Base-by-base conservation (phyloP, 164 flowering plant genomes). In the grape (Vitis vinifera) region DNA sequence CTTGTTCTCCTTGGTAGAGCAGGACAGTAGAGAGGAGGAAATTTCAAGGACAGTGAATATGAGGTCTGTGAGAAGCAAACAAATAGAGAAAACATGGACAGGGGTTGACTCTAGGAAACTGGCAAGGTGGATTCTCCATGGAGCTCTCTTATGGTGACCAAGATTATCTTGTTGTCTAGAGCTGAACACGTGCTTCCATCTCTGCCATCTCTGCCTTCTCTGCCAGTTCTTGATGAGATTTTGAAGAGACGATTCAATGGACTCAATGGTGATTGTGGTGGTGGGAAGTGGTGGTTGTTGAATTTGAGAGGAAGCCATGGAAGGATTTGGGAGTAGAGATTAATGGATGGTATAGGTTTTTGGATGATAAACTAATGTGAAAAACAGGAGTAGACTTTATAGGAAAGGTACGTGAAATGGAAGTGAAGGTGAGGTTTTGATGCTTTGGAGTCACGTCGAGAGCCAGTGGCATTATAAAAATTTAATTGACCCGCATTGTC, bases 31-130 rank as follows among this genome's bases (percentile, higher is more conserved):
- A 14, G 91, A 82, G 2, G 84, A 78, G 2, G 94, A 83, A 61
- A 89, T 88, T 65, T 89, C 91, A 12, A 82, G 75, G 51, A 79
- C 56, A 0, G 87, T 82, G 59, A 87, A 15, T 59, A 78, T 58
- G 19, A 87, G 83, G 68, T 89, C 91, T 0, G 74, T 8, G 12
- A 82, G 65, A 50, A 89, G 89, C 49, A 89, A 78, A 0, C 49
- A 59, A 51, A 89, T 63, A 9, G 84, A 14, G 52, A 80, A 2
- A 1, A 76, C 50, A 17, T 49, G 86, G 47, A 78, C 48, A 2
- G 75, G 70, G 10, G 68, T 82, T 57, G 94, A 89, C 59, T 89
- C 87, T 7, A 89, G 77, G 71, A 89, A 63, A 3, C 72, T 70
- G 65, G 75, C 75, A n/a, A 87, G 66, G 27, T 72, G 68, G 53